Evolutionary conservation across 805 yeast species (phyloP).

Genomic region (Yamadazyma endophytica): DNA sequence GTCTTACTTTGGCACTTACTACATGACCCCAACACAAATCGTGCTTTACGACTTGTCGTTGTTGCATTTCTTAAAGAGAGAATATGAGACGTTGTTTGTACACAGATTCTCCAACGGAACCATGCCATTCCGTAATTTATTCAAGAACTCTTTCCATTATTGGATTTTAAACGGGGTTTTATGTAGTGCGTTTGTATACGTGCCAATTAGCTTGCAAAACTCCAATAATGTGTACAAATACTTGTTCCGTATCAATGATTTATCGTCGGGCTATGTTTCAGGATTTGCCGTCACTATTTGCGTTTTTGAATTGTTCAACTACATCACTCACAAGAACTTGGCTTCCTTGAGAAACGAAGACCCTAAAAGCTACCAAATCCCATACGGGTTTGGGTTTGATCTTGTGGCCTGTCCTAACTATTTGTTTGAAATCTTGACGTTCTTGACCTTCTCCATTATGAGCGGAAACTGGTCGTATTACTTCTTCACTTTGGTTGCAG

Average conservation of each 20-base stretch:
- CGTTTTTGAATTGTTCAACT: conserved; percentile 68
- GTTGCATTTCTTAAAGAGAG: conserved; percentile 83
- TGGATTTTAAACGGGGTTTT: conserved; percentile 82
- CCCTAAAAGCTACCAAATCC: conserved; percentile 55
- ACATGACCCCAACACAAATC: conserved; percentile 45
- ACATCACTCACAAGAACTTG: conserved; percentile 65
- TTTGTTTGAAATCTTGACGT: conserved; percentile 76
- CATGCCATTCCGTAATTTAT: conserved; percentile 85
- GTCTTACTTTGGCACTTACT: conserved; percentile 4
- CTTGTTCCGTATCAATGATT: conserved; percentile 44
- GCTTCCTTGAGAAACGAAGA: conserved; percentile 51
- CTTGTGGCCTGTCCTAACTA: conserved; percentile 90
- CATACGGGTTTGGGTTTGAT: conserved; percentile 81
- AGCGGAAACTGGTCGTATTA: conserved; percentile 75
- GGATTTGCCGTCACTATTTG: conserved; percentile 40
- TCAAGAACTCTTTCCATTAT: conserved; percentile 88
- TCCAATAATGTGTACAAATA: conserved; percentile 17
- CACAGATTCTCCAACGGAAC: conserved; percentile 86
- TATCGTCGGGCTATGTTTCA: conserved; percentile 23
- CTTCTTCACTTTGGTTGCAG: conserved; percentile 65
- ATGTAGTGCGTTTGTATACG: conserved; percentile 48
- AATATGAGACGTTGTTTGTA: conserved; percentile 77
- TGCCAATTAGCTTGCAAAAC: conserved; percentile 12
- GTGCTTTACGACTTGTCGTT: conserved; percentile 53
- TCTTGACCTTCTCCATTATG: conserved; percentile 68